Percentiles rank a stretch among this genome's conserved stretches.
These are phyloP conservation scores for Hypholoma fasciculare DNA, from an alignment of 768 basidiomycete genomes.

Conservation along the genomic window DNA sequence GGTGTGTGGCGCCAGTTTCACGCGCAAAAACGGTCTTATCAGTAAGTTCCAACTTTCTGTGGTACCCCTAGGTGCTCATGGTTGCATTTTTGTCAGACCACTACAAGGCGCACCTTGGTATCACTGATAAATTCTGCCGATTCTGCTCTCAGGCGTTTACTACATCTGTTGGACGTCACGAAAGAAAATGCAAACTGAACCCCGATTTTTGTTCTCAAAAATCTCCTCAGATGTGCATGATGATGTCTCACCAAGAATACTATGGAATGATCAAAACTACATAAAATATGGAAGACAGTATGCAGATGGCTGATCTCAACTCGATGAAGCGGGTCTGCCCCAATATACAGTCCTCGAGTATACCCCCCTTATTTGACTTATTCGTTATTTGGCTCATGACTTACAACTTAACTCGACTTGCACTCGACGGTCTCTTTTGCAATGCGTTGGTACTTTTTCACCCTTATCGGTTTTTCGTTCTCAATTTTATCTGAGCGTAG, in stretches of 20 bases:
- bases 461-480: too few species aligned
- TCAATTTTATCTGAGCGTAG: too few species aligned
- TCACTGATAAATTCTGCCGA: slow-evolving; percentile 8
- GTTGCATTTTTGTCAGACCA: slow-evolving; percentile 7
- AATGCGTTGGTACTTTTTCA: too few species aligned
- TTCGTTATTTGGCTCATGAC: too few species aligned
- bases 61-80: not conserved
- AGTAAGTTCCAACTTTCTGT: not conserved
- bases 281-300: too few species aligned
- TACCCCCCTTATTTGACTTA: too few species aligned
- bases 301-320: too few species aligned
- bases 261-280: not conserved
- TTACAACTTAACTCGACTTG: too few species aligned
- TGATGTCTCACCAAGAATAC: not conserved
- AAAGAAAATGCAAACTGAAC: not conserved
- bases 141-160: slow-evolving; percentile 13
- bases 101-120: slow-evolving; percentile 13
- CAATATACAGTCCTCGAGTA: too few species aligned
- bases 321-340: too few species aligned
- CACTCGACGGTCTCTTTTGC: too few species aligned
- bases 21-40: slow-evolving; percentile 1
- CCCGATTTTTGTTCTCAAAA: not conserved
- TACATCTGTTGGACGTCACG: slow-evolving; percentile 1
- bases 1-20: not conserved
- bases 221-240: not conserved